Base-by-base conservation (phyloP, 2,329 filamentous ascomycete genomes). In the Fusarium tricinctum region DNA sequence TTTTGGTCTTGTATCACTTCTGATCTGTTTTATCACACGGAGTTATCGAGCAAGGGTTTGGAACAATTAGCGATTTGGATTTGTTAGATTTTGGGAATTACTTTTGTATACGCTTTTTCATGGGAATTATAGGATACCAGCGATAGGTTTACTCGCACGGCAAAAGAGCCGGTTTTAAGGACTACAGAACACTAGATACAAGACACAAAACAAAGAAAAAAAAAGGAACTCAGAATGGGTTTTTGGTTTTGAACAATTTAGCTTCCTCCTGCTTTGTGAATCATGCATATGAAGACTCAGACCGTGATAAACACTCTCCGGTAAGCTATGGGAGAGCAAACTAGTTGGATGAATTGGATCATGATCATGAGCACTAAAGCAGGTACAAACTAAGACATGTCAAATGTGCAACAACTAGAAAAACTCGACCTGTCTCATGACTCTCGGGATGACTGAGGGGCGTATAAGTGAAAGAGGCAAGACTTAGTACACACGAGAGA, bases 1-100 rank as follows among this genome's bases (percentile, higher is more conserved):
- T 70, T 68, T 61, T 51, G 22, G 54, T 64, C 61, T 70, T 73
- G 69, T 73, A 73, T 64, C 57, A 63, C 53, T 52, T 68, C 55
- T 33, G 38, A 43, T 64, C 30, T 58, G 42, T 45, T 66, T 63
- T 44, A 54, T 56, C 28, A 30, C 28, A 57, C 28, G 61, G 58
- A 38, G 28, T 51, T 48, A 47, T 57, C 30, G 38, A 52, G 56
- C n/a, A 57, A 42, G 44, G 46, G 48, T 20, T 68, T 57, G 33
- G 55, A 52, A 50, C 13, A 46, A 58, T 51, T 54, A 69, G 66
- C 66, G 66, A 69, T 54, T 67, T 58, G 46, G 33, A 30, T 33
- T 58, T 12, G 48, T 35, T 66, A 68, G 66, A 61, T 13, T 49
- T 49, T 53, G 54, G 48, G 32, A 39, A 30, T 46, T 50, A 32